A percentile compares a stretch with the other conserved stretches of the same genome.
Conservation (phyloP, 345 rosid genomes). For the Fremontodendron californicum region DNA sequence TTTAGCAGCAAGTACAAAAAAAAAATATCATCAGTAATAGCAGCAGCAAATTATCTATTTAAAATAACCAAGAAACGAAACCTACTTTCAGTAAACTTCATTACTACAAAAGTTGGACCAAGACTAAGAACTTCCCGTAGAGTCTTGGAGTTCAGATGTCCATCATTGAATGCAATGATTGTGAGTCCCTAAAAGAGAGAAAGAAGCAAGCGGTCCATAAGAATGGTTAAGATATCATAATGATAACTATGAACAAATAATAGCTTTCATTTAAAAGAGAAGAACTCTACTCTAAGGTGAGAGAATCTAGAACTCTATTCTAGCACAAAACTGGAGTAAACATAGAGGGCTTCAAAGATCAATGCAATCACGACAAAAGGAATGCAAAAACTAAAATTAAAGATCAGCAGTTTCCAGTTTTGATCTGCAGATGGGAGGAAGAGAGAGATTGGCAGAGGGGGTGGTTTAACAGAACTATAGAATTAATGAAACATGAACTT, state of each 20-base stretch:
- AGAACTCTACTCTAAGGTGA: neutral
- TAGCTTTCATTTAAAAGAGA: neutral
- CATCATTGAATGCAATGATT: constrained; percentile 76
- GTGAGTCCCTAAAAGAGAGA: constrained; percentile 60
- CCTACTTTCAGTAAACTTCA: constrained; percentile 92
- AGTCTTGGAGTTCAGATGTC: constrained; percentile 45
- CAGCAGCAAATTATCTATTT: neutral
- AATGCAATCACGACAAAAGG: neutral
- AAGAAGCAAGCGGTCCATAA: neutral
- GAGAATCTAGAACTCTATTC: neutral
- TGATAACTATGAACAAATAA: neutral
- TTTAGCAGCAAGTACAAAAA: neutral
- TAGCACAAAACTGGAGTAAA: neutral
- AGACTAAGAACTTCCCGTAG: constrained; percentile 73
- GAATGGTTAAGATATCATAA: neutral
- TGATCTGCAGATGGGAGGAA: neutral
- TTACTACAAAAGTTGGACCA: constrained; percentile 91
- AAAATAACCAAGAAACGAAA: neutral
- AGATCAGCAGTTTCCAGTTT: neutral
- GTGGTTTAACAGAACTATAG: neutral
- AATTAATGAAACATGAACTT: neutral
- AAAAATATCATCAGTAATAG: neutral
- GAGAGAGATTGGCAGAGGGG: neutral
- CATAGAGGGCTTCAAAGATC: neutral
- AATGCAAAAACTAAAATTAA: neutral